Evolutionary conservation across 768 basidiomycete species (phyloP).

Genomic region (Tylopilus balloui): DNA sequence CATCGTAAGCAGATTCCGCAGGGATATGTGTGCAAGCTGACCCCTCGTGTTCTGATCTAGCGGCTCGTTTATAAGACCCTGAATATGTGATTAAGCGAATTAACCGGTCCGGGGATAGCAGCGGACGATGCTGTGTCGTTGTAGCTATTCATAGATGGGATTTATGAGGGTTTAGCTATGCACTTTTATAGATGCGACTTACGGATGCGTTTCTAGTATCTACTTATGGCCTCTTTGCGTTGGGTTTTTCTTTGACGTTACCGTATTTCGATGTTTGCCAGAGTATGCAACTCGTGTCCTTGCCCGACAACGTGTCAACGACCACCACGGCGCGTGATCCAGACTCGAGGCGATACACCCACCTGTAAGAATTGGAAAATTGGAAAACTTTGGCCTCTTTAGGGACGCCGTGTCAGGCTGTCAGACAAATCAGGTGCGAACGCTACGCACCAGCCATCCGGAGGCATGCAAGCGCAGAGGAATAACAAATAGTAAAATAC

Average conservation of each 20-base stretch:
- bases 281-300: not conserved
- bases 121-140: slow-evolving; percentile 2
- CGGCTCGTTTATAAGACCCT: slow-evolving; percentile 28
- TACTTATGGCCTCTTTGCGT: not conserved
- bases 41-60: slow-evolving; percentile 16
- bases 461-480: slow-evolving; percentile 5
- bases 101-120: slow-evolving; percentile 6
- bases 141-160: slow-evolving; percentile 21
- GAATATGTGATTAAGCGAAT: slow-evolving; percentile 20
- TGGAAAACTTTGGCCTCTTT: not conserved
- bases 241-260: slow-evolving; percentile 2
- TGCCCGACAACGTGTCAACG: slow-evolving; percentile 18
- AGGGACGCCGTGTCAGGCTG: slow-evolving; percentile 3
- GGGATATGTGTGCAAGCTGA: slow-evolving; percentile 15
- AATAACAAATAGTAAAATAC: slow-evolving; percentile 22
- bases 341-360: slow-evolving; percentile 20
- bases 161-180: slow-evolving; percentile 9
- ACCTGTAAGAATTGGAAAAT: slow-evolving; percentile 16
- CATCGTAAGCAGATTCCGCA: slow-evolving; percentile 13
- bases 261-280: not conserved
- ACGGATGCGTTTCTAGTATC: slow-evolving; percentile 6
- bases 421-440: slow-evolving; percentile 12
- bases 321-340: slow-evolving; percentile 4
- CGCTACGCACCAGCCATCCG: slow-evolving; percentile 11
- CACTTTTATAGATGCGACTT: slow-evolving; percentile 19